Evolutionary conservation across 306 rosid genomes (phyloP).

Genomic region (Bauhinia variegata): DNA sequence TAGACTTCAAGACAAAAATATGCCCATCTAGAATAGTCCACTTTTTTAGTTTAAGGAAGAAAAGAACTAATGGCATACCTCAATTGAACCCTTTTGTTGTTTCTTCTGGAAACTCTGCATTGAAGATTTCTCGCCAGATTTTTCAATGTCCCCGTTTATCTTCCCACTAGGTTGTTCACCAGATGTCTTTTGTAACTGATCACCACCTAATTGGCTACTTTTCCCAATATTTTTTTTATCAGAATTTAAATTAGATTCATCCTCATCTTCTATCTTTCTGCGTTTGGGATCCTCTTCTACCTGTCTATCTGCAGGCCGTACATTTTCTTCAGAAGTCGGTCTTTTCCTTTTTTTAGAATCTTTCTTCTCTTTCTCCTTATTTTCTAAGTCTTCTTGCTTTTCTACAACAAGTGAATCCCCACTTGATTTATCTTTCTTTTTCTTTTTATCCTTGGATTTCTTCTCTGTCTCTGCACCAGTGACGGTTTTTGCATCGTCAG

Average conservation of each 20-base stretch:
- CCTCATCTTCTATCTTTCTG: slow-evolving; percentile 49
- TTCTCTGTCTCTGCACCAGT: slow-evolving; percentile 45
- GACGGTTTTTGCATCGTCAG: slow-evolving; percentile 41
- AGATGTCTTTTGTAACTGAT: slow-evolving; percentile 31
- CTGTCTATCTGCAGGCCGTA: slow-evolving; percentile 40
- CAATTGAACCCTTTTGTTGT: slow-evolving; percentile 58
- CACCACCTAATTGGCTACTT: slow-evolving; percentile 16
- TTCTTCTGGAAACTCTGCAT: slow-evolving; percentile 52
- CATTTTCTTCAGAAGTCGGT: slow-evolving; percentile 50
- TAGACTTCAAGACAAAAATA: slow-evolving; percentile 5
- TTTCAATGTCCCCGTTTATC: slow-evolving; percentile 43
- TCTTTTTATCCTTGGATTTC: slow-evolving; percentile 60
- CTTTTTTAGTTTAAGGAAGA: not conserved
- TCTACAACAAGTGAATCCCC: slow-evolving; percentile 18
- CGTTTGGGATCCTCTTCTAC: slow-evolving; percentile 65
- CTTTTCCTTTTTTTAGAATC: slow-evolving; percentile 76
- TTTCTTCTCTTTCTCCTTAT: slow-evolving; percentile 49
- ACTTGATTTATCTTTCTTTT: slow-evolving; percentile 51
- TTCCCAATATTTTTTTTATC: slow-evolving; percentile 18
- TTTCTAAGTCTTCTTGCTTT: slow-evolving; percentile 34
- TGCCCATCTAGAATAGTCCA: not conserved
- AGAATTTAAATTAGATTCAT: slow-evolving; percentile 35
- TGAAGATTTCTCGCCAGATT: slow-evolving; percentile 50
- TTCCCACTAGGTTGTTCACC: slow-evolving; percentile 28
- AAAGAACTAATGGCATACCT: slow-evolving; percentile 52